These are phyloP conservation scores for Dacryopinax spathularia DNA, from an alignment of 768 basidiomycete genomes.

Conservation along the genomic window DNA sequence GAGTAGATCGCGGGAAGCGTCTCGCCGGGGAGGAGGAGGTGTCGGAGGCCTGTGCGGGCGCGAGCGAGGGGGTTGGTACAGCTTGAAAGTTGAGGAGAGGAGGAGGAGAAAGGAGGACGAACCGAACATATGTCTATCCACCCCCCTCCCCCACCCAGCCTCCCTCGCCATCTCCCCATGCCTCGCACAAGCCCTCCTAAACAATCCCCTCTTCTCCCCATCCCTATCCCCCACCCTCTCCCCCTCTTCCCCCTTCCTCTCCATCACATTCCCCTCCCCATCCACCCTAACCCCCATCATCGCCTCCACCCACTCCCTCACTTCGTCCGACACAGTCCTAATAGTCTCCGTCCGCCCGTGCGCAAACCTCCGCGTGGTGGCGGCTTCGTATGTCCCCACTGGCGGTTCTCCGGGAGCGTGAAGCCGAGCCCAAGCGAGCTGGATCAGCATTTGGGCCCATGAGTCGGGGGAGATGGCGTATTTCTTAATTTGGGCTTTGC, in stretches of 20 bases:
- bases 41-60: slow-evolving; percentile 46
- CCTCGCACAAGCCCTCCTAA: slow-evolving; percentile 45
- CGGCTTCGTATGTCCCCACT: slow-evolving; percentile 88
- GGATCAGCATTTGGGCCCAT: slow-evolving; percentile 86
- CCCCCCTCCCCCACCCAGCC: slow-evolving; percentile 54
- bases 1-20: slow-evolving; percentile 52
- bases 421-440: slow-evolving; percentile 72
- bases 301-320: slow-evolving; percentile 58
- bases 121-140: slow-evolving; percentile 85
- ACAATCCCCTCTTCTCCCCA: slow-evolving; percentile 37
- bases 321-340: slow-evolving; percentile 61
- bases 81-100: background rate
- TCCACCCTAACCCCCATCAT: slow-evolving; percentile 43
- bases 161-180: slow-evolving; percentile 53
- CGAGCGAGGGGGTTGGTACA: too few species aligned
- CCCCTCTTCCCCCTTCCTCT: too few species aligned
- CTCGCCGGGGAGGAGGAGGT: slow-evolving; percentile 47
- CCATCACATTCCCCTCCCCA: too few species aligned
- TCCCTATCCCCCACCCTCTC: too few species aligned
- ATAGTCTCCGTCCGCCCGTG: slow-evolving; percentile 94
- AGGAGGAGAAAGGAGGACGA: slow-evolving; percentile 13
- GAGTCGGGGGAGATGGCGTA: slow-evolving; percentile 87
- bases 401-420: slow-evolving; percentile 18
- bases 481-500: slow-evolving; percentile 71
- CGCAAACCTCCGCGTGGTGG: slow-evolving; percentile 73